These are phyloP conservation scores for Hansfordia pulvinata DNA, from an alignment of 2,329 filamentous ascomycete species.

Conservation along the genomic window DNA sequence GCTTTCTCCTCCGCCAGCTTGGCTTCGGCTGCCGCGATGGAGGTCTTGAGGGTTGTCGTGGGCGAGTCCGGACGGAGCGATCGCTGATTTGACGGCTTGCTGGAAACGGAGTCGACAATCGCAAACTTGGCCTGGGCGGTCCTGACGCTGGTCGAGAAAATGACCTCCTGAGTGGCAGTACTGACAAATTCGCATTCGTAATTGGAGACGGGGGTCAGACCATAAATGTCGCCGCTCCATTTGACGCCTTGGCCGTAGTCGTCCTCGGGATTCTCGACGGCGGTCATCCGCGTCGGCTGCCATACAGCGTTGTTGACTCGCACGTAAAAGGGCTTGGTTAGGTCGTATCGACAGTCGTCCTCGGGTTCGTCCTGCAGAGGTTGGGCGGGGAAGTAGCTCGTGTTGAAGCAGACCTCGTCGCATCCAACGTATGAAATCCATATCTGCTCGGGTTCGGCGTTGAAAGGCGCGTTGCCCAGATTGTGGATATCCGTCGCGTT, in stretches of 20 bases:
- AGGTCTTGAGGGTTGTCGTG: constrained; percentile 62
- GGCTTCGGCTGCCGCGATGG: constrained; percentile 57
- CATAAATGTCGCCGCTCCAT: constrained; percentile 62
- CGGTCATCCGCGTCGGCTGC: constrained; percentile 62
- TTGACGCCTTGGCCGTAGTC: constrained; percentile 28
- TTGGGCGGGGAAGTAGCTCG: constrained; percentile 45
- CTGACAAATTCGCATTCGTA: constrained; percentile 71
- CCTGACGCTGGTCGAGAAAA: constrained; percentile 61
- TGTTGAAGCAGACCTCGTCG: constrained; percentile 66
- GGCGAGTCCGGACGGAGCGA: constrained; percentile 62
- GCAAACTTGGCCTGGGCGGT: constrained; percentile 39
- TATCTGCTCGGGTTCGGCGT: constrained; percentile 55
- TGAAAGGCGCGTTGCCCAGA: constrained; percentile 62
- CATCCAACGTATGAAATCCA: constrained; percentile 72
- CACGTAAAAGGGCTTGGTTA: constrained; percentile 55
- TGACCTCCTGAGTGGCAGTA: constrained; percentile 46
- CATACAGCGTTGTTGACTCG: constrained; percentile 67
- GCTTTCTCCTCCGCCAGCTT: constrained; percentile 58
- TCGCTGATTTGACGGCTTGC: constrained; percentile 33
- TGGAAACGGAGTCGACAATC: constrained; percentile 20
- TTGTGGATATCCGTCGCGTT: constrained; percentile 67
- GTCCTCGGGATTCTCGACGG: constrained; percentile 23
- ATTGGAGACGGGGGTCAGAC: constrained; percentile 56
- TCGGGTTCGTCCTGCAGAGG: constrained; percentile 21
- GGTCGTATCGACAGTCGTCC: too few relatives aligned